Base-by-base conservation (phyloP, 163 green algal genomes). In the Prototheca cutis region DNA sequence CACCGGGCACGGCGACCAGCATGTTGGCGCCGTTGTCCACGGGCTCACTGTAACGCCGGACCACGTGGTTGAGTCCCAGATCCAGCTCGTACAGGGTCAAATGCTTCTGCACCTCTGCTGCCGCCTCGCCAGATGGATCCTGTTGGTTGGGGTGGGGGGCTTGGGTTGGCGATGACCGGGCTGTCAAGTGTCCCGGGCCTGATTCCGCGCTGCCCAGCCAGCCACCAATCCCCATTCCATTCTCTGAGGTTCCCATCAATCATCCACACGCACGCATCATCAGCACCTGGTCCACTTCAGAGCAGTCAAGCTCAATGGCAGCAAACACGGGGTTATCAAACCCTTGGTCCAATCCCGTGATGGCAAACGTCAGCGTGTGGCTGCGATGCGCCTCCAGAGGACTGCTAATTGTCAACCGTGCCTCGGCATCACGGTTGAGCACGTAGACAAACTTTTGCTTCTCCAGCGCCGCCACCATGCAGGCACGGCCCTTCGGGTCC, bases 241-340 rank as follows among this genome's bases (percentile, higher is more conserved):
- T n/a, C n/a, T n/a, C n/a, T n/a, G n/a, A n/a, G n/a, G n/a, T n/a
- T n/a, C n/a, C n/a, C n/a, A n/a, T n/a, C n/a, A n/a, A n/a, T n/a
- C n/a, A n/a, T n/a, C 36, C 36, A 10, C 36, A 21, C 31, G 56
- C 29, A 48, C 25, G 28, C 33, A 27, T 28, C 17, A 28, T n/a
- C 23, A 62, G 0, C 49, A 88, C 85, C 83, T 89, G 76, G 70
- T 95, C 87, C 2, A 65, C 76, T 40, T 93, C 85, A 1, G 80
- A 81, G 65, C 97, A 97, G 76, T 97, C 89, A 61, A 98, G 81
- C 80, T 99, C 93, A 36, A 99, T 94, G 39, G 92, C 90, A 1
- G 91, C 92, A 79, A 99, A 99, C 4, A 95, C 74, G n/a, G 93
- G 93, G 78, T 99, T 99, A 67, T 99, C 93, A 73, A 96, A 98